A percentile compares a stretch with the other conserved stretches of the same genome.
phyloP scores from a whole-genome alignment of 257 asterid genomes.

The Plantago ovata region DNA sequence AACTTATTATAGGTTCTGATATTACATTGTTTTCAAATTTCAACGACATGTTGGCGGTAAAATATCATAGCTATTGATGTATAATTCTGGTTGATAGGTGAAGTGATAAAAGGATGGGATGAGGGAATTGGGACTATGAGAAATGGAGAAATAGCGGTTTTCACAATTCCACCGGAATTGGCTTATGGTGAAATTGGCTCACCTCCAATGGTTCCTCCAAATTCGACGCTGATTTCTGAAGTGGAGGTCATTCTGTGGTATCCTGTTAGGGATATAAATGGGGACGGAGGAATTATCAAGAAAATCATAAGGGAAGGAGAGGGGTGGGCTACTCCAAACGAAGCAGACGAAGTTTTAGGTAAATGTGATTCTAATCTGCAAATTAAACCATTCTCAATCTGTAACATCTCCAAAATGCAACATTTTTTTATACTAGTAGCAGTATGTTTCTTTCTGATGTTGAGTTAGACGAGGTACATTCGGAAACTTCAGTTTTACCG shows the following conservation, averaged over 20 bases:
- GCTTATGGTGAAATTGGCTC: constrained; percentile 57
- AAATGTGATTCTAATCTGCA: neutral
- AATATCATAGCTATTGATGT: neutral
- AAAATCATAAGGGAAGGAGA: constrained; percentile 52
- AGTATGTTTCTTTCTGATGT: too few species aligned
- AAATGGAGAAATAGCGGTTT: constrained; percentile 52
- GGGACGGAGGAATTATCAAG: constrained; percentile 63
- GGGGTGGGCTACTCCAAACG: constrained; percentile 70
- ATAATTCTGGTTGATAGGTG: constrained; percentile 30
- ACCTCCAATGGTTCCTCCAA: constrained; percentile 56
- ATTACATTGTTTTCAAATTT: neutral
- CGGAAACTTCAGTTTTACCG: too few species aligned
- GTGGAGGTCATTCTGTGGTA: constrained; percentile 51
- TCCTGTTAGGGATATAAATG: constrained; percentile 48
- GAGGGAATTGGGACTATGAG: constrained; percentile 64
- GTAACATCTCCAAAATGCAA: too few species aligned
- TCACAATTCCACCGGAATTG: constrained; percentile 52
- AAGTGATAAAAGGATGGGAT: constrained; percentile 68
- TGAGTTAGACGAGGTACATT: too few species aligned
- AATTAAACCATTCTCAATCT: too few species aligned
- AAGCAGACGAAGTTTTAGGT: constrained; percentile 60
- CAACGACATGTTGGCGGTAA: neutral
- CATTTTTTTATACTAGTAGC: too few species aligned
- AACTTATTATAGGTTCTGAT: neutral
- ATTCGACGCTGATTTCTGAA: constrained; percentile 52